phyloP scores from a whole-genome alignment of 2,329 filamentous ascomycete species.

The Microdochium paspali region DNA sequence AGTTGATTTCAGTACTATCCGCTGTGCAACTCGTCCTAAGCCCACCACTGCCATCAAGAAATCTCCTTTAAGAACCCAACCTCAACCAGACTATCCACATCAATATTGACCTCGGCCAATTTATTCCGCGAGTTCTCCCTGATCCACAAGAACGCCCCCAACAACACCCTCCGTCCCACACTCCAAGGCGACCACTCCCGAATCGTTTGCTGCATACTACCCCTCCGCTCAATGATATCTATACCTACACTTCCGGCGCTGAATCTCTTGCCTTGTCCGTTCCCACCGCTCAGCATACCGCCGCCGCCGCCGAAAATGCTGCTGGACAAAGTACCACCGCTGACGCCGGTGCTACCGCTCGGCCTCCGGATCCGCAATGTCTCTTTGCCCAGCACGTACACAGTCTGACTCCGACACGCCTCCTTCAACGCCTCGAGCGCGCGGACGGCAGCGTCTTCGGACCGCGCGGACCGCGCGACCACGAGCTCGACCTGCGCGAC shows the following conservation, averaged over 20 bases:
- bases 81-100: slow-evolving; percentile 49
- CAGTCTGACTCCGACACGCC: slow-evolving; percentile 31
- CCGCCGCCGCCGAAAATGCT: no score
- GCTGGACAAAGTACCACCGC: no score
- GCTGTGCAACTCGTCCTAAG: no score
- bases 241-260: neutral
- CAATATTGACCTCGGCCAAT: slow-evolving; percentile 49
- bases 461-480: slow-evolving; percentile 21
- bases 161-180: slow-evolving; percentile 16
- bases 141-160: slow-evolving; percentile 49
- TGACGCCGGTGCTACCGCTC: slow-evolving; percentile 13
- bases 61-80: slow-evolving; percentile 59
- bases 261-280: neutral
- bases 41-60: neutral
- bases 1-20: no score
- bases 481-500: slow-evolving; percentile 46
- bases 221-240: neutral
- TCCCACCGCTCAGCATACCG: neutral
- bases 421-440: slow-evolving; percentile 17
- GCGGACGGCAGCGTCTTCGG: slow-evolving; percentile 22
- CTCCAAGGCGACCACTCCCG: neutral
- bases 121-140: slow-evolving; percentile 54
- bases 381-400: slow-evolving; percentile 49
- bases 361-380: slow-evolving; percentile 34
- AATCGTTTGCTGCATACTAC: neutral